These are phyloP conservation scores for Fraxinus velutina DNA, from an alignment of 305 asterid species.

Conservation along the genomic window DNA sequence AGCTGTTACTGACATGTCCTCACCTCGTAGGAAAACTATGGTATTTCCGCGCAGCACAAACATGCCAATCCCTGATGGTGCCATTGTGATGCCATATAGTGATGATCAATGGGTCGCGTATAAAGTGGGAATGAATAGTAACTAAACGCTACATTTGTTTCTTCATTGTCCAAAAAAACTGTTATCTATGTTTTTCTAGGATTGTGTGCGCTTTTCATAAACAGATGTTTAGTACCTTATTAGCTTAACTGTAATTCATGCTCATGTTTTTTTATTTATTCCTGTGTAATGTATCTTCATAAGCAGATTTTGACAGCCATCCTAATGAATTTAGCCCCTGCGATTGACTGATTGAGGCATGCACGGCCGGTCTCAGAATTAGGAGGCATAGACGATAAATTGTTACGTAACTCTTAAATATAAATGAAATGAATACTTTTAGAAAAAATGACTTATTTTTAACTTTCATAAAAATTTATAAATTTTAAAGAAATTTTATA, in stretches of 20 bases:
- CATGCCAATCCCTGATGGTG: conserved; percentile 37
- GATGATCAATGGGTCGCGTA: conserved; percentile 53
- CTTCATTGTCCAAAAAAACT: too few species aligned
- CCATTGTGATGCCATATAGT: conserved; percentile 40
- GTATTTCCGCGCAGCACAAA: conserved; percentile 32
- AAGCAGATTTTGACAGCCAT: not conserved
- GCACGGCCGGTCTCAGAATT: too few species aligned
- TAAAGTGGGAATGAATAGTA: conserved; percentile 21
- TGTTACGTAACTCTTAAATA: too few species aligned
- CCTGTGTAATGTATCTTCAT: not conserved
- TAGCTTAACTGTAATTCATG: not conserved
- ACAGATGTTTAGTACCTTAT: not conserved
- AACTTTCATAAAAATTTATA: too few species aligned
- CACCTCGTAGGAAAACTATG: conserved; percentile 30
- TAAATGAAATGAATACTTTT: too few species aligned
- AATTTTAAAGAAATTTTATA: too few species aligned
- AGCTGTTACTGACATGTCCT: conserved; percentile 14
- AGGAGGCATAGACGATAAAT: too few species aligned
- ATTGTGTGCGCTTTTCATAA: not conserved
- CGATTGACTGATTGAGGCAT: not conserved
- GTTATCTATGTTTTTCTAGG: not conserved
- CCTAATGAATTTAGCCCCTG: not conserved
- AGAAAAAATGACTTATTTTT: too few species aligned
- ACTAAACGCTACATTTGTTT: not conserved
- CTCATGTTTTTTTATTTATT: not conserved